A percentile compares a stretch with the other conserved stretches of the same genome.
Evolutionary conservation across 768 basidiomycete genomes (phyloP).

Genomic region (Leucosporidium creatinivorum): DNA sequence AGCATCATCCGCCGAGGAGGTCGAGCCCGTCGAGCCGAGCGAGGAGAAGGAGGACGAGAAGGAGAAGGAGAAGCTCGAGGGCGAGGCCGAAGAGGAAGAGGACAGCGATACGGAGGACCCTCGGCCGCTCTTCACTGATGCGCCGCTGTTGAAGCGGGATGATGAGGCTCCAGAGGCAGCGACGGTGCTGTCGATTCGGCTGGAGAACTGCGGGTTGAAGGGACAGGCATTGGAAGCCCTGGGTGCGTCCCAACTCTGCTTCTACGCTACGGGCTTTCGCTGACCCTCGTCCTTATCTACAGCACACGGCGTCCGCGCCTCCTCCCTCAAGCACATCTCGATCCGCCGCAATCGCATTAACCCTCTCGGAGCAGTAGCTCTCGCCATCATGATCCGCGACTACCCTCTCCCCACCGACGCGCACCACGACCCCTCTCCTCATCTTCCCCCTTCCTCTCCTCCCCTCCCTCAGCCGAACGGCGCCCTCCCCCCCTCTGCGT

Average conservation of each 20-base stretch:
- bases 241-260: constrained; percentile 48
- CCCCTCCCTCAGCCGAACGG: neutral
- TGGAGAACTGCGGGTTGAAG: constrained; percentile 78
- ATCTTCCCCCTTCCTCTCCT: no score
- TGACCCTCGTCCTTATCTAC: neutral
- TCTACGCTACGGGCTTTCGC: neutral
- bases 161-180: constrained; percentile 15
- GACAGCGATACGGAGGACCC: constrained; percentile 3
- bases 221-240: constrained; percentile 69
- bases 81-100: neutral
- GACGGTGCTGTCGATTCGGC: constrained; percentile 61
- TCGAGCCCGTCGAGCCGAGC: no score
- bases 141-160: constrained; percentile 41
- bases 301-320: constrained; percentile 78
- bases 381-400: constrained; percentile 93
- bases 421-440: neutral
- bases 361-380: constrained; percentile 74
- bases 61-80: neutral
- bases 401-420: constrained; percentile 46
- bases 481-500: neutral
- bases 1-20: neutral
- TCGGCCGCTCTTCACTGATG: constrained; percentile 38
- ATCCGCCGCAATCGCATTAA: constrained; percentile 81
- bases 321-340: constrained; percentile 78
- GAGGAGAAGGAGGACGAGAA: neutral